phyloP scores from a whole-genome alignment of 495 filamentous ascomycete species.

The Annulohypoxylon maeteangense region DNA sequence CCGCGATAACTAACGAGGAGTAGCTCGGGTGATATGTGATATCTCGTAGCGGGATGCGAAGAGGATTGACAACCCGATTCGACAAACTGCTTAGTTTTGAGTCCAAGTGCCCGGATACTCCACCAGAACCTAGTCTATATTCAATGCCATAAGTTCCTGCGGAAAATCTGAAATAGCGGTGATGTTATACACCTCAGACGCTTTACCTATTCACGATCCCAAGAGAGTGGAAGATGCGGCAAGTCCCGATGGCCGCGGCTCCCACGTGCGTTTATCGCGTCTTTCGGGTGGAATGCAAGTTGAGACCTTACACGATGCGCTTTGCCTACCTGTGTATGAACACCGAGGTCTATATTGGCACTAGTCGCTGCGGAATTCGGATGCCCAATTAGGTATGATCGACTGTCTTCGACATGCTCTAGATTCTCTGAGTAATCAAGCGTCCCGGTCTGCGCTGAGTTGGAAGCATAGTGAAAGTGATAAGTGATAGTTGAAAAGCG shows the following conservation, averaged over 20 bases:
- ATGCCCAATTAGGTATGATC: not conserved
- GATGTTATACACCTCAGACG: constrained; percentile 10
- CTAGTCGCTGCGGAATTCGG: not conserved
- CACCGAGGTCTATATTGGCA: constrained; percentile 1
- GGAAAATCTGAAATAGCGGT: constrained; percentile 26
- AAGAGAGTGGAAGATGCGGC: constrained; percentile 11
- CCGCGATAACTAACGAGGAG: constrained; percentile 3
- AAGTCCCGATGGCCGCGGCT: constrained; percentile 8
- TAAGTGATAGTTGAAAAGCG: constrained; percentile 1
- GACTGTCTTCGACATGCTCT: not conserved
- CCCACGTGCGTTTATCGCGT: constrained; percentile 30
- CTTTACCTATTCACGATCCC: constrained; percentile 1
- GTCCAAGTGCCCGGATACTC: constrained; percentile 16
- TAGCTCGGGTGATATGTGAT: constrained; percentile 17
- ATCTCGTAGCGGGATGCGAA: constrained; percentile 18
- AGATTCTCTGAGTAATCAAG: not conserved
- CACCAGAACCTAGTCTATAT: constrained; percentile 11
- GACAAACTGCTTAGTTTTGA: not conserved
- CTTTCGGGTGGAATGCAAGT: constrained; percentile 16
- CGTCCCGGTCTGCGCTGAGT: not conserved
- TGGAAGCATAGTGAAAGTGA: constrained; percentile 1
- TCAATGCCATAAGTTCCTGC: not conserved
- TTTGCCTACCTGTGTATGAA: not conserved
- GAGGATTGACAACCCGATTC: constrained; percentile 20
- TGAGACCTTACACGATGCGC: not conserved